Conservation (phyloP, 768 basidiomycete species). For the Trametes gibbosa region DNA sequence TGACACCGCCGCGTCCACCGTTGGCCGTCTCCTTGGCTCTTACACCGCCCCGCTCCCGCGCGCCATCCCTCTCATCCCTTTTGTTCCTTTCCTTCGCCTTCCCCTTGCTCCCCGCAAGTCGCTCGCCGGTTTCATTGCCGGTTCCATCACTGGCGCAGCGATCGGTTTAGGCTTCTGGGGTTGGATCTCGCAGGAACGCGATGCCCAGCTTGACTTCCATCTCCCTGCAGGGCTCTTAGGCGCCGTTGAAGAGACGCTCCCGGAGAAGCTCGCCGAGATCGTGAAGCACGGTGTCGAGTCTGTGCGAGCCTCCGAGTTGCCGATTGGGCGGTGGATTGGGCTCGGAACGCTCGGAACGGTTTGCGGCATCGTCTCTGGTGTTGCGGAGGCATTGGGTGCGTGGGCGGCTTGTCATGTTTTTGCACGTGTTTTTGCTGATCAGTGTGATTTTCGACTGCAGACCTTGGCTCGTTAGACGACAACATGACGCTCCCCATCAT, state of each 20-base stretch:
- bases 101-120: constrained; percentile 83
- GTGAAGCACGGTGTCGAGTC: constrained; percentile 29
- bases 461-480: constrained; percentile 83
- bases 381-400: constrained; percentile 88
- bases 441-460: constrained; percentile 36
- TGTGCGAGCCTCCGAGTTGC: constrained; percentile 18
- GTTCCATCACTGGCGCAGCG: constrained; percentile 64
- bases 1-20: constrained; percentile 89
- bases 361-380: constrained; percentile 75
- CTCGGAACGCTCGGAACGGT: constrained; percentile 55
- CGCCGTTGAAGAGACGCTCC: constrained; percentile 13
- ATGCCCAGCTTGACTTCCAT: constrained; percentile 38
- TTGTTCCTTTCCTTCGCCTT: constrained; percentile 41
- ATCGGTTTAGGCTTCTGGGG: constrained; percentile 76
- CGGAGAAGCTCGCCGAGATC: constrained; percentile 20
- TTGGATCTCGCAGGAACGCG: constrained; percentile 48
- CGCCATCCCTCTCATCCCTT: constrained; percentile 30
- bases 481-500: constrained; percentile 89
- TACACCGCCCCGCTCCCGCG: constrained; percentile 61
- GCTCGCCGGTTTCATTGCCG: constrained; percentile 80
- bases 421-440: not conserved
- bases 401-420: constrained; percentile 2
- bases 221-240: constrained; percentile 25
- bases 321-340: constrained; percentile 46
- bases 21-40: constrained; percentile 83